phyloP scores from a whole-genome alignment of 2,329 filamentous ascomycete species.

The Ceratocystis colombiana region DNA sequence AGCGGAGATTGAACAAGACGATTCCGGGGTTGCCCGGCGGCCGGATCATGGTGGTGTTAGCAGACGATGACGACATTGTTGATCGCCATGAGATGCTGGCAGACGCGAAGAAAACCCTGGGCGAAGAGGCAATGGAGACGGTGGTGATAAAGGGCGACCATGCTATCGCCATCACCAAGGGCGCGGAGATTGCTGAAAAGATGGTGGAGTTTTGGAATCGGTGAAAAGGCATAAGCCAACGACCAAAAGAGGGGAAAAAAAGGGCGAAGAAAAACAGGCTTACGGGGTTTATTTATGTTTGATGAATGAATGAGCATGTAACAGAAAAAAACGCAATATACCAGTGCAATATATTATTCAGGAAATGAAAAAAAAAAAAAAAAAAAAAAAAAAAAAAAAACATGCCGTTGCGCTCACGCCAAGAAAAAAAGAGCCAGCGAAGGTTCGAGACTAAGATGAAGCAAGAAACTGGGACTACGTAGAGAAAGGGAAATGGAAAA shows the following conservation, averaged over 20 bases:
- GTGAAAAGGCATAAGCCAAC: background rate
- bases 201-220: conserved; percentile 21
- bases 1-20: conserved; percentile 31
- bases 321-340: conserved; percentile 14
- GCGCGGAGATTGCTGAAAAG: conserved; percentile 45
- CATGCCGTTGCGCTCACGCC: background rate
- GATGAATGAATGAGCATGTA: conserved; percentile 24
- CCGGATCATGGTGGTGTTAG: conserved; percentile 56
- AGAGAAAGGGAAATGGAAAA: background rate
- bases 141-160: conserved; percentile 54
- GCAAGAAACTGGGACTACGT: background rate
- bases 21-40: conserved; percentile 34
- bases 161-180: conserved; percentile 56
- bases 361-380: background rate
- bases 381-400: background rate
- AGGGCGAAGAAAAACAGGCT: conserved; percentile 2
- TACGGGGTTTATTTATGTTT: conserved; percentile 2
- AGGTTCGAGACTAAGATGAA: background rate
- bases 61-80: conserved; percentile 56
- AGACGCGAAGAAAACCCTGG: conserved; percentile 50
- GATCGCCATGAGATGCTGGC: conserved; percentile 52
- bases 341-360: conserved; percentile 11
- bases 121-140: conserved; percentile 47
- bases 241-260: background rate
- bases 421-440: background rate